phyloP scores from a whole-genome alignment of 495 filamentous ascomycete species.

The Xylaria palmicola region DNA sequence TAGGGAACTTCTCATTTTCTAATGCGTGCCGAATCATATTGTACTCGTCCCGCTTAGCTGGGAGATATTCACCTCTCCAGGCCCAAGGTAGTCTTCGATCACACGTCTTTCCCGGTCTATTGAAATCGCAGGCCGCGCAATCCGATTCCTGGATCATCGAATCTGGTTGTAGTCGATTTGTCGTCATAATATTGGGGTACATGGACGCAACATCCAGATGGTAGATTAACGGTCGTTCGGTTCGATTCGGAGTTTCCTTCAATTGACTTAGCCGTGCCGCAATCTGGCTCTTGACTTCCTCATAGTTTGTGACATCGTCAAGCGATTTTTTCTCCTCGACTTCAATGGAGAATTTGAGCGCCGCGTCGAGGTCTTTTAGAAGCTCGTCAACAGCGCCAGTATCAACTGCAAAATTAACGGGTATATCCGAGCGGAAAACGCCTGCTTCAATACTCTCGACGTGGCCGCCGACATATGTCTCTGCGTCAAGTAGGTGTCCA shows the following conservation, averaged over 20 bases:
- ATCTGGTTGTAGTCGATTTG: conserved; percentile 94
- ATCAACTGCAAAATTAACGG: conserved; percentile 87
- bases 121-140: conserved; percentile 98
- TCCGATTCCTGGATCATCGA: conserved; percentile 97
- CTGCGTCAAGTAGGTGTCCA: conserved; percentile 90
- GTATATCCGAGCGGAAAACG: conserved; percentile 94
- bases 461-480: conserved; percentile 98
- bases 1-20: conserved; percentile 90
- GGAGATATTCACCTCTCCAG: conserved; percentile 97
- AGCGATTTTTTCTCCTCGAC: conserved; percentile 94
- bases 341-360: conserved; percentile 84
- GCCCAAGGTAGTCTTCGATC: conserved; percentile 95
- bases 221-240: conserved; percentile 89
- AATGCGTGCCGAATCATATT: conserved; percentile 96
- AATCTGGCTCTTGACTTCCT: conserved; percentile 88
- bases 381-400: conserved; percentile 86
- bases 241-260: conserved; percentile 75
- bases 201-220: conserved; percentile 98
- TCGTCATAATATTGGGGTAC: conserved; percentile 99
- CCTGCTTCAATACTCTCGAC: conserved; percentile 99
- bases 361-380: conserved; percentile 81
- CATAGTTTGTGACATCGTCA: conserved; percentile 88
- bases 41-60: conserved; percentile 95
- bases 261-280: conserved; percentile 66
- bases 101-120: conserved; percentile 94